A percentile compares a stretch with the other conserved stretches of the same genome.
Conservation (phyloP, 2,329 filamentous ascomycete genomes). For the Fusarium irregulare region DNA sequence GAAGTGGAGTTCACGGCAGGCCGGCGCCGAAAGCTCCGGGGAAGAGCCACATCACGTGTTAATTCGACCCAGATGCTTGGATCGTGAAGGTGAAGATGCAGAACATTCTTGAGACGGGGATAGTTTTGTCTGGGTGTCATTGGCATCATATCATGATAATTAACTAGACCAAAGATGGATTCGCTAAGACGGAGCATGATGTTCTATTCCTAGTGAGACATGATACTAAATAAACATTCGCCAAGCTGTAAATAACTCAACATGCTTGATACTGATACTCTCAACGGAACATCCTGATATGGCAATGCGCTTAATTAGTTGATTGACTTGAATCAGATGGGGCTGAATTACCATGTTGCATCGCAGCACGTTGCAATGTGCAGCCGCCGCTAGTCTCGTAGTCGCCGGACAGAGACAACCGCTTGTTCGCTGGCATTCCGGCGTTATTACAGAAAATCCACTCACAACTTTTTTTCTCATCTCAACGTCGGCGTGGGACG, state of each 20-base stretch:
- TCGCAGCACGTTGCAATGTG: constrained; percentile 29
- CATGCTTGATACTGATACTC: constrained; percentile 7
- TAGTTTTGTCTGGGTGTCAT: constrained; percentile 5
- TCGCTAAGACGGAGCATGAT: constrained; percentile 10
- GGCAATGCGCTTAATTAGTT: constrained; percentile 6
- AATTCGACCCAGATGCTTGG: constrained; percentile 1
- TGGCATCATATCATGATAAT: constrained; percentile 22
- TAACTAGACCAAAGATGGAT: constrained; percentile 29
- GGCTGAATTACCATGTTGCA: constrained; percentile 25
- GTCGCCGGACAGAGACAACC: constrained; percentile 27
- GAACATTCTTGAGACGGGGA: constrained; percentile 10
- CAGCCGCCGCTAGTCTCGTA: constrained; percentile 36
- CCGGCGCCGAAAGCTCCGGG: constrained; percentile 43
- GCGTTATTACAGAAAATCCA: constrained; percentile 37
- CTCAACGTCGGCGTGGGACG: constrained; percentile 19
- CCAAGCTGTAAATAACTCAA: constrained; percentile 29
- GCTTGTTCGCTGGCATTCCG: constrained; percentile 38
- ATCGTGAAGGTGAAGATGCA: constrained; percentile 7
- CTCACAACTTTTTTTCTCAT: constrained; percentile 20
- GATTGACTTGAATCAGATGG: constrained; percentile 4
- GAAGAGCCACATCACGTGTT: constrained; percentile 38
- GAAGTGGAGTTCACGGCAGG: constrained; percentile 35
- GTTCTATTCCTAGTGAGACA: background rate
- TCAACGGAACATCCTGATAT: constrained; percentile 30
- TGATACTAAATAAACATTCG: background rate